Percentiles rank a stretch among this genome's conserved stretches.
Evolutionary conservation across 139 green algal genomes (phyloP).

Genomic region (Marvania coccoides): DNA sequence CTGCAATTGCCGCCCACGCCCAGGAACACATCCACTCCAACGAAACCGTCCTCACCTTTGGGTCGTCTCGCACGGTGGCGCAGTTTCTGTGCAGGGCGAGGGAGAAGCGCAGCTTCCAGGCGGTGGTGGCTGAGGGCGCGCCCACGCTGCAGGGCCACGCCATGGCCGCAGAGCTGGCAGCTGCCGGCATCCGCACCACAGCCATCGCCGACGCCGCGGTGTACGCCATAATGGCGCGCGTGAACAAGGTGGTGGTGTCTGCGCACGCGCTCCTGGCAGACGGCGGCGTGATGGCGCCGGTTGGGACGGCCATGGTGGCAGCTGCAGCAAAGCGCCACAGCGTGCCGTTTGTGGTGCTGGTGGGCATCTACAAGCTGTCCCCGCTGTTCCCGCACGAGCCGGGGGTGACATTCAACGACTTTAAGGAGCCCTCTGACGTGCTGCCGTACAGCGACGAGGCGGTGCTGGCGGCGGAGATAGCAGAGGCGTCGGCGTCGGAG

Average conservation of each 20-base stretch:
- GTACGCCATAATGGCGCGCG: conserved; percentile 95
- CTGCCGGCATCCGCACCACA: conserved; percentile 74
- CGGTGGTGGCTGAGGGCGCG: conserved; percentile 87
- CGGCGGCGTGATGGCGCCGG: conserved; percentile 79
- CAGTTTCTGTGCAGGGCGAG: conserved; percentile 79
- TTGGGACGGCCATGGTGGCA: conserved; percentile 72
- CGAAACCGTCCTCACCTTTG: conserved; percentile 83
- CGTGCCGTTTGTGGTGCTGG: conserved; percentile 93
- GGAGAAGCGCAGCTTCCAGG: conserved; percentile 89
- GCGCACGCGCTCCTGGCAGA: conserved; percentile 90
- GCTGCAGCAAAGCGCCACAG: conserved; percentile 77
- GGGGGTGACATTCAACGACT: conserved; percentile 76
- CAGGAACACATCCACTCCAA: conserved; percentile 91
- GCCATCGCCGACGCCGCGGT: conserved; percentile 83
- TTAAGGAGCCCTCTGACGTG: conserved; percentile 46
- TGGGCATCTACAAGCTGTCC: conserved; percentile 88
- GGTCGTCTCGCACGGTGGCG: conserved; percentile 62
- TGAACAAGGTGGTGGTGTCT: conserved; percentile 91
- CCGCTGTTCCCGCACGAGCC: conserved; percentile 89
- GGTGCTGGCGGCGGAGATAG: conserved; percentile 7
- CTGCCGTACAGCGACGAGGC: conserved; percentile 19
- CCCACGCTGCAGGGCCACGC: conserved; percentile 78
- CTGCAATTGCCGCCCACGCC: conserved; percentile 71
- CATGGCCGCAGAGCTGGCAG: conserved; percentile 76
- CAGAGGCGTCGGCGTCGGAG: neutral